Conservation (phyloP, 2,329 filamentous ascomycete species). For the Aspergillus bombycis region DNA sequence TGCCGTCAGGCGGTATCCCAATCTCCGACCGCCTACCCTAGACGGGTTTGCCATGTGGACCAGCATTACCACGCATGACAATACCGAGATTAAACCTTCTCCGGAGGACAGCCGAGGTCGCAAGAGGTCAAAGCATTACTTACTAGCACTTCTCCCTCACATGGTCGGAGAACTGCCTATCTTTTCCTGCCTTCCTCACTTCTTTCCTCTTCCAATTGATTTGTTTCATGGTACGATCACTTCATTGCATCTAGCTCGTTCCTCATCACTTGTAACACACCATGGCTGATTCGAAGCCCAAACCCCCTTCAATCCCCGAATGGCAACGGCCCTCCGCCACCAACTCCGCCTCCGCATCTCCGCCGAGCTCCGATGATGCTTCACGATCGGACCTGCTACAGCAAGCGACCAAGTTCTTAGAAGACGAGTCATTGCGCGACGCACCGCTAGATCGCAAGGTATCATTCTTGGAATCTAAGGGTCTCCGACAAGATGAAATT, state of each 20-base stretch:
- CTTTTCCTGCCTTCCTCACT: neutral
- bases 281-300: constrained; percentile 41
- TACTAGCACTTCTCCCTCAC: neutral
- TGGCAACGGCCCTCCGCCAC: constrained; percentile 45
- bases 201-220: constrained; percentile 8
- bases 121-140: too few species aligned
- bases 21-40: neutral
- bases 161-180: neutral
- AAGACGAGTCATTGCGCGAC: constrained; percentile 71
- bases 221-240: neutral
- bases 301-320: constrained; percentile 39
- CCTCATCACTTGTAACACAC: constrained; percentile 2
- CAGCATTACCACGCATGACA: constrained; percentile 1
- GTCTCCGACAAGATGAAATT: constrained; percentile 69
- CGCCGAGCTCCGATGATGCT: constrained; percentile 31
- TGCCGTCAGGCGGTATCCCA: constrained; percentile 1
- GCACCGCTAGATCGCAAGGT: constrained; percentile 72
- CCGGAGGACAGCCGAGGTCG: neutral
- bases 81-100: neutral
- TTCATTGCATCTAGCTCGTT: neutral
- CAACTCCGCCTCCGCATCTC: constrained; percentile 21
- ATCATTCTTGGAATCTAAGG: constrained; percentile 77
- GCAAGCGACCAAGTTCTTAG: constrained; percentile 74
- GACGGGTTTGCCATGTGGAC: neutral
- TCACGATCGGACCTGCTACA: constrained; percentile 54